Conservation (phyloP, 1,284 basidiomycete species). For the Spongispora temasekensis region DNA sequence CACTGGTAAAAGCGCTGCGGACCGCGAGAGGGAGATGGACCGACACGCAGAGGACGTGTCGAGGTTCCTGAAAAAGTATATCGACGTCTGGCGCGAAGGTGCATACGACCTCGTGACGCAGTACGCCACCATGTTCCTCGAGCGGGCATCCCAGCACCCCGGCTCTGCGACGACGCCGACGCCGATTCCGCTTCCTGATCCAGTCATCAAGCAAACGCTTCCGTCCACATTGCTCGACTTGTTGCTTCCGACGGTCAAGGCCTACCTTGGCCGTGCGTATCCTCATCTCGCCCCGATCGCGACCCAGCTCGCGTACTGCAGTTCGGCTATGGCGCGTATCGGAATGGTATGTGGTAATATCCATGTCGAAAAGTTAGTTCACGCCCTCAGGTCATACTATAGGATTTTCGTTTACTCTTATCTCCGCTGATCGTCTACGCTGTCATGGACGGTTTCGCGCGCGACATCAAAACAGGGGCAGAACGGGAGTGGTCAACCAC, state of each 20-base stretch:
- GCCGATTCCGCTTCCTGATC: conserved; percentile 16
- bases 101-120: conserved; percentile 91
- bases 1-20: conserved; percentile 19
- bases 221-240: conserved; percentile 50
- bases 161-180: conserved; percentile 9
- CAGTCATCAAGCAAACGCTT: conserved; percentile 31
- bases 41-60: conserved; percentile 70
- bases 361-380: not conserved
- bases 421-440: conserved; percentile 36
- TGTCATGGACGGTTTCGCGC: conserved; percentile 30
- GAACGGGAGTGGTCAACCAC: conserved; percentile 31
- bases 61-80: conserved; percentile 81
- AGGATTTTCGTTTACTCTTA: conserved; percentile 34
- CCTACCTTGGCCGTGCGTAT: conserved; percentile 52
- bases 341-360: conserved; percentile 53
- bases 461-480: conserved; percentile 28
- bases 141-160: conserved; percentile 40
- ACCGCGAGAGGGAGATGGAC: conserved; percentile 41
- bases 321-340: conserved; percentile 89
- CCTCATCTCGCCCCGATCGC: conserved; percentile 76
- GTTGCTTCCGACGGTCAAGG: conserved; percentile 62
- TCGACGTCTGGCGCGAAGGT: conserved; percentile 90
- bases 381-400: not conserved
- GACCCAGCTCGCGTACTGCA: conserved; percentile 91
- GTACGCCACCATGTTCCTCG: conserved; percentile 84